phyloP scores from a whole-genome alignment of 441 rosid genomes.

The Syzygium malaccense region DNA sequence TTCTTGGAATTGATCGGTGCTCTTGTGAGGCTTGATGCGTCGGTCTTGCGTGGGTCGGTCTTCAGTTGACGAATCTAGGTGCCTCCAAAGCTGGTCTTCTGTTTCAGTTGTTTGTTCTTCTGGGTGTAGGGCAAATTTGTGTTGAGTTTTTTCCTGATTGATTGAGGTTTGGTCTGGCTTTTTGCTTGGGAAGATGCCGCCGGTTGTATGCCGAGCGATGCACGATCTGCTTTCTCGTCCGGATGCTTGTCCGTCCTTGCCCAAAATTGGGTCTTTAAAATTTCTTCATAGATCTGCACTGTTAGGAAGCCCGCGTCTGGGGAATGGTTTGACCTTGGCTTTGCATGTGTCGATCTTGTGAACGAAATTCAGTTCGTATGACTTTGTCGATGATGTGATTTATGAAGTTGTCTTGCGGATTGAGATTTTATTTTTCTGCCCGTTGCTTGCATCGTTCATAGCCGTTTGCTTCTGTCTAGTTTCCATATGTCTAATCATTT shows the following conservation, averaged over 20 bases:
- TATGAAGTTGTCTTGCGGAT: neutral
- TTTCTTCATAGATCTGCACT: neutral
- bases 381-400: neutral
- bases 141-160: fast-evolving
- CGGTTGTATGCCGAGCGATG: neutral
- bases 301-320: neutral
- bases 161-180: neutral
- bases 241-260: neutral
- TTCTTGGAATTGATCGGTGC: neutral
- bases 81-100: neutral
- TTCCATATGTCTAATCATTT: neutral
- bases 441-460: neutral
- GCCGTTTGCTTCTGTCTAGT: neutral
- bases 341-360: neutral
- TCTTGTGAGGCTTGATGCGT: neutral
- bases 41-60: neutral
- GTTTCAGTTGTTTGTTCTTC: neutral
- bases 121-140: neutral
- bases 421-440: neutral
- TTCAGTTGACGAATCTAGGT: neutral
- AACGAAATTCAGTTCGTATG: neutral
- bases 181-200: neutral
- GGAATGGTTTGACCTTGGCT: neutral
- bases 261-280: neutral
- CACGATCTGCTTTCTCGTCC: neutral